Conservation (phyloP, 2,329 filamentous ascomycete genomes). For the Clonostachys byssicola region DNA sequence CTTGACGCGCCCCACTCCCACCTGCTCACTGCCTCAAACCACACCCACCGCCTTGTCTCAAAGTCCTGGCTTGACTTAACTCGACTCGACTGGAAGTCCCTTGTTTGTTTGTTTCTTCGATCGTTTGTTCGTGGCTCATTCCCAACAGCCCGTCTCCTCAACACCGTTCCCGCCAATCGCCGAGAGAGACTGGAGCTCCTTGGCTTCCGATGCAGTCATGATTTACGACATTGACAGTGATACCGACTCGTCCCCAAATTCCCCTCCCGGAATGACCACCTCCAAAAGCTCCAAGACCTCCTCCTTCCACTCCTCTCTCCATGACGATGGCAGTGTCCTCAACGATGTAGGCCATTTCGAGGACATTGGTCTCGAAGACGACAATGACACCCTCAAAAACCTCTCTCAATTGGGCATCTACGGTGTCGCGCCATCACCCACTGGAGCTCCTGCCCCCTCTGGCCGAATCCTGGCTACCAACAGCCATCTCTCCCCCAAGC, state of each 20-base stretch:
- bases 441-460: constrained; percentile 7
- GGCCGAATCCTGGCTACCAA: constrained; percentile 21
- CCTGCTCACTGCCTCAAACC: too few species aligned
- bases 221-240: neutral
- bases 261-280: constrained; percentile 60
- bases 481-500: constrained; percentile 16
- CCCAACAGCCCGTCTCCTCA: too few species aligned
- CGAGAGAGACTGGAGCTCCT: too few species aligned
- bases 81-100: too few species aligned
- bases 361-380: constrained; percentile 77
- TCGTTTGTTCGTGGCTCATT: too few species aligned
- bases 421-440: constrained; percentile 7
- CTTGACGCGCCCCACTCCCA: too few species aligned
- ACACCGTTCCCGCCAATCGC: too few species aligned
- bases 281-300: constrained; percentile 92
- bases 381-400: constrained; percentile 45
- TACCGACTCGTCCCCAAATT: constrained; percentile 16
- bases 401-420: constrained; percentile 38
- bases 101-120: too few species aligned
- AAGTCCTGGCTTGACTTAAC: too few species aligned
- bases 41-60: too few species aligned
- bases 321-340: constrained; percentile 64
- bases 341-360: constrained; percentile 83
- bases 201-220: constrained; percentile 1
- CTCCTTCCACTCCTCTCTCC: constrained; percentile 73